Percentiles rank a stretch among this genome's conserved stretches.
Evolutionary conservation across 2,329 filamentous ascomycete species (phyloP).

Genomic region (Laburnicola sp.): DNA sequence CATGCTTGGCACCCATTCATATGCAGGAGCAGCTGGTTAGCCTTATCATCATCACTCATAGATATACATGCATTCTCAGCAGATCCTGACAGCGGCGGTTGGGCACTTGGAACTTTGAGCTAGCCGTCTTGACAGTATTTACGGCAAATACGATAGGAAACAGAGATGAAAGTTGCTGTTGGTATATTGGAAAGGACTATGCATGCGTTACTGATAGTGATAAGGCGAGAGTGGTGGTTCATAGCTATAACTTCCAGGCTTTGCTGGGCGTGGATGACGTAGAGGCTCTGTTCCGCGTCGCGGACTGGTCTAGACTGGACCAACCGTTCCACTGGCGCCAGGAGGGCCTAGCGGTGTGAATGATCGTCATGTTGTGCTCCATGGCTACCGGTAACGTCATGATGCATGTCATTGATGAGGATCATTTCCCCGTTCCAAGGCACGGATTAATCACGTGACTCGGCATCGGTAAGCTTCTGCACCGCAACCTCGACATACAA

Average conservation of each 20-base stretch:
- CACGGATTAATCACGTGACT: too few species aligned
- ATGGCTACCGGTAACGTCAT: slow-evolving; percentile 9
- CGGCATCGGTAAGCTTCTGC: too few species aligned
- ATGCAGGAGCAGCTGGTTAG: too few species aligned
- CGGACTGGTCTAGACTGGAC: not conserved
- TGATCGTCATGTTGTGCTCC: slow-evolving; percentile 6
- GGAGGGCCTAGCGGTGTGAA: not conserved
- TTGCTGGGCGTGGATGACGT: slow-evolving; percentile 5
- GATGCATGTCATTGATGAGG: not conserved
- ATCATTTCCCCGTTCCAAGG: slow-evolving; percentile 1
- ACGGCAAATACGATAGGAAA: slow-evolving; percentile 10
- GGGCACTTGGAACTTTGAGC: slow-evolving; percentile 20
- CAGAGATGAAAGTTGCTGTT: slow-evolving; percentile 1
- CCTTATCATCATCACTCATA: too few species aligned
- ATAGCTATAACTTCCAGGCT: slow-evolving; percentile 1
- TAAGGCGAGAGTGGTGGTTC: too few species aligned
- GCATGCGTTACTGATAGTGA: too few species aligned
- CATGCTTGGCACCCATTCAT: too few species aligned
- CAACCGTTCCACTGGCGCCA: slow-evolving; percentile 5
- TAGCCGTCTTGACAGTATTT: slow-evolving; percentile 31
- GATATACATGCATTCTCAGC: too few species aligned
- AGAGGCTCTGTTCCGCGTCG: not conserved
- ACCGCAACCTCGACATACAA: too few species aligned
- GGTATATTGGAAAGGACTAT: not conserved
- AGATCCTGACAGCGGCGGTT: too few species aligned